Percentiles rank a stretch among this genome's conserved stretches.
phyloP scores from a whole-genome alignment of 768 basidiomycete genomes.

The Tulasnella sp. region DNA sequence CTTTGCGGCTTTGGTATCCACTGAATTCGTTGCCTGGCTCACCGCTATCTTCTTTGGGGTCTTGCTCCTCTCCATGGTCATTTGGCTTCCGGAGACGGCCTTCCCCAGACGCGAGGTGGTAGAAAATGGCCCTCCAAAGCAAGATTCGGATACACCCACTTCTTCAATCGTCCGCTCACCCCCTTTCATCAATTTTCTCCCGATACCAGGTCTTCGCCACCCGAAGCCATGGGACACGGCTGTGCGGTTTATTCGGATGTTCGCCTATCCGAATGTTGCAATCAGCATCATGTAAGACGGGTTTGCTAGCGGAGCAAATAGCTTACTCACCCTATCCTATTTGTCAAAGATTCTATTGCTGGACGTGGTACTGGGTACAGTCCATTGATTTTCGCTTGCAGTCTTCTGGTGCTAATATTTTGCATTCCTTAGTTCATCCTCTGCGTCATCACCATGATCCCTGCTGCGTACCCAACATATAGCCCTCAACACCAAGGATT shows the following conservation, averaged over 20 bases:
- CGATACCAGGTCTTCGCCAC: slow-evolving; percentile 10
- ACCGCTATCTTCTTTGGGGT: slow-evolving; percentile 32
- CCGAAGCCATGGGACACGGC: slow-evolving; percentile 27
- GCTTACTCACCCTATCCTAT: not conserved
- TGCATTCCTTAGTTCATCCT: slow-evolving; percentile 29
- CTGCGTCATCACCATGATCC: slow-evolving; percentile 32
- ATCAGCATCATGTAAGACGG: slow-evolving; percentile 26
- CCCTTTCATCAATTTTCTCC: slow-evolving; percentile 25
- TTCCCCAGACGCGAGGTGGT: not conserved
- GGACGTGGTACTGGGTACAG: slow-evolving; percentile 32
- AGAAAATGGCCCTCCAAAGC: not conserved
- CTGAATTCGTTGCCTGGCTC: slow-evolving; percentile 30
- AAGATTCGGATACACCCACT: not conserved
- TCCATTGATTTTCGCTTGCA: not conserved
- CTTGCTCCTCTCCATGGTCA: slow-evolving; percentile 25
- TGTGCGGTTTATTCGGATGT: slow-evolving; percentile 26
- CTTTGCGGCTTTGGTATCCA: slow-evolving; percentile 31
- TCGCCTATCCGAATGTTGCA: slow-evolving; percentile 30
- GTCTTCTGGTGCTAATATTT: not conserved
- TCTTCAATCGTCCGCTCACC: not conserved
- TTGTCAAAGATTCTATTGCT: slow-evolving; percentile 28
- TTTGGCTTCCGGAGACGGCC: slow-evolving; percentile 30
- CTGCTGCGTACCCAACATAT: slow-evolving; percentile 30
- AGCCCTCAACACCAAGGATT: slow-evolving; percentile 30
- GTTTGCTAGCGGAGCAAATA: not conserved